phyloP scores from a whole-genome alignment of 2,329 filamentous ascomycete species.

The Colletotrichum lini region DNA sequence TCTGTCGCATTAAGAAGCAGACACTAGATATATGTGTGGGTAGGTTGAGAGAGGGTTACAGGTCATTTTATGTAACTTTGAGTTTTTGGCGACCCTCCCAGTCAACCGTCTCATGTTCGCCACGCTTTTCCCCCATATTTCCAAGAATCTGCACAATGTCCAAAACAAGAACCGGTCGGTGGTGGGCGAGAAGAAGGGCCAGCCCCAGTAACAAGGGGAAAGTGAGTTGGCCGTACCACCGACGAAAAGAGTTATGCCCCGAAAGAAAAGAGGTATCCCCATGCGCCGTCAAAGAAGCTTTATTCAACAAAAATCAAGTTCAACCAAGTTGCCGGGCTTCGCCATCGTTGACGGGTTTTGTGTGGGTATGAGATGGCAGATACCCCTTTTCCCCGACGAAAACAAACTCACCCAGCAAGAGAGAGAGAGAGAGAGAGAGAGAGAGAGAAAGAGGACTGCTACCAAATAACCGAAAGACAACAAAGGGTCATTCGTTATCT shows the following conservation, averaged over 20 bases:
- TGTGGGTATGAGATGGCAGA: neutral
- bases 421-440: neutral
- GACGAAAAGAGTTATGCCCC: slow-evolving; percentile 7
- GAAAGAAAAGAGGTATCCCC: slow-evolving; percentile 33
- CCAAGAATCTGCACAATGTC: slow-evolving; percentile 38
- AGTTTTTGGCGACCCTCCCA: slow-evolving; percentile 11
- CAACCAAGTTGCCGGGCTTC: slow-evolving; percentile 24
- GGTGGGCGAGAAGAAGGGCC: slow-evolving; percentile 1
- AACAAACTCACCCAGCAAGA: slow-evolving; percentile 16
- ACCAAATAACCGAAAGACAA: neutral
- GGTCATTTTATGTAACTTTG: too few relatives aligned
- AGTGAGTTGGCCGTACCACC: slow-evolving; percentile 20
- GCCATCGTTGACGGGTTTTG: slow-evolving; percentile 25
- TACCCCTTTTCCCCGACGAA: slow-evolving; percentile 29
- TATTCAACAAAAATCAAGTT: neutral
- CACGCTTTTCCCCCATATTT: slow-evolving; percentile 23
- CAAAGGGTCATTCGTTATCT: neutral
- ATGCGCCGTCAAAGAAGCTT: slow-evolving; percentile 39
- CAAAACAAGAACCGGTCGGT: slow-evolving; percentile 21
- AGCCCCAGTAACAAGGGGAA: neutral
- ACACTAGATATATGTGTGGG: slow-evolving; percentile 39
- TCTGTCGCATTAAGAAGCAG: slow-evolving; percentile 41
- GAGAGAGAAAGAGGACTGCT: neutral
- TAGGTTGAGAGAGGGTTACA: too few relatives aligned
- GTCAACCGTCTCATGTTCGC: slow-evolving; percentile 18